These are phyloP conservation scores for Pleurotus eryngii DNA, from an alignment of 768 basidiomycete species.

Conservation along the genomic window DNA sequence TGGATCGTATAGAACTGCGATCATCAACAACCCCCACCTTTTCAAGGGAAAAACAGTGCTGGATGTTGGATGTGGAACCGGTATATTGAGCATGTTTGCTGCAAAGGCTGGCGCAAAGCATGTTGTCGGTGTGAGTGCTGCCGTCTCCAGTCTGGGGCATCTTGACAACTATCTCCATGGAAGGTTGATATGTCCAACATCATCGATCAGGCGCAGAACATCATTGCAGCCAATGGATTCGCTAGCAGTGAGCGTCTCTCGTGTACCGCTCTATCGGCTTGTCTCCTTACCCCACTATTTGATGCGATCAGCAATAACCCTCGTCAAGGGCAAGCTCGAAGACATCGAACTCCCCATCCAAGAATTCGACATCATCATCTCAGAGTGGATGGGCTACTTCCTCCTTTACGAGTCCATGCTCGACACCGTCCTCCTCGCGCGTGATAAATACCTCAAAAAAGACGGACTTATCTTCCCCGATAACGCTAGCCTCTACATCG, in stretches of 20 bases:
- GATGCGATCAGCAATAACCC: conserved; percentile 70
- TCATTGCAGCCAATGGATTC: conserved; percentile 95
- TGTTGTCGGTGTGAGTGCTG: conserved; percentile 78
- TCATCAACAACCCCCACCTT: conserved; percentile 90
- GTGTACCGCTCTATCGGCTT: too few relatives aligned
- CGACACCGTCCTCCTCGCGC: conserved; percentile 93
- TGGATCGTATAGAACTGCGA: conserved; percentile 90
- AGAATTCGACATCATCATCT: conserved; percentile 97
- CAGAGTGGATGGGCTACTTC: conserved; percentile 99
- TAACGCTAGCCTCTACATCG: conserved; percentile 86
- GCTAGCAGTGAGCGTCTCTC: conserved; percentile 69
- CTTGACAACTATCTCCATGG: not conserved
- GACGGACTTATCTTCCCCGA: conserved; percentile 96
- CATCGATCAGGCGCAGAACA: conserved; percentile 97
- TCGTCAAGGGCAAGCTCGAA: conserved; percentile 98
- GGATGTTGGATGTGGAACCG: conserved; percentile 98
- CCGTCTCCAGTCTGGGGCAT: not conserved
- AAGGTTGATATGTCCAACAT: conserved; percentile 99
- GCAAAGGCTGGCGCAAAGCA: conserved; percentile 93
- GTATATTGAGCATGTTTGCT: conserved; percentile 97
- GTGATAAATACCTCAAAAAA: conserved; percentile 93
- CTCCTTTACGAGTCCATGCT: conserved; percentile 99
- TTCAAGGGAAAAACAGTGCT: conserved; percentile 97
- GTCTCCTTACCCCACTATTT: too few relatives aligned
- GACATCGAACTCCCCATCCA: conserved; percentile 85